Percentiles rank a stretch among this genome's conserved stretches.
Evolutionary conservation across 2,329 filamentous ascomycete species (phyloP).

Genomic region (Teratosphaeria viscida): DNA sequence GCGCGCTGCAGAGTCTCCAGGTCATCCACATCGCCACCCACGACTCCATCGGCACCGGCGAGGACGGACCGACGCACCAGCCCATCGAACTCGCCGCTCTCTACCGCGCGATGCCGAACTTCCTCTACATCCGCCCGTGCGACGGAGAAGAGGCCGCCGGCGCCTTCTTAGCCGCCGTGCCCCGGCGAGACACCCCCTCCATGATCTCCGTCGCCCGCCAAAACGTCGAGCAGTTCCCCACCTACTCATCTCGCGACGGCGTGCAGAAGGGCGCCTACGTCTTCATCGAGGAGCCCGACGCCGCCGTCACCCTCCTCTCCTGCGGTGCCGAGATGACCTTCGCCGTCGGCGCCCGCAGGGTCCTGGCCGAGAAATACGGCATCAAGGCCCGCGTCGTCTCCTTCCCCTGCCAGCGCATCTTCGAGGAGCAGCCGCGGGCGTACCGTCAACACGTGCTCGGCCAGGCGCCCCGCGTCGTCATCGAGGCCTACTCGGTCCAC

Average conservation of each 20-base stretch:
- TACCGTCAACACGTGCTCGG: constrained; percentile 39
- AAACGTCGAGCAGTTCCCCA: constrained; percentile 28
- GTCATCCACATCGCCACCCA: constrained; percentile 52
- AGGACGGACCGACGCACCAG: constrained; percentile 97
- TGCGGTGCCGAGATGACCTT: constrained; percentile 42
- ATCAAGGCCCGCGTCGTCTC: constrained; percentile 38
- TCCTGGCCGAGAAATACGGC: constrained; percentile 22
- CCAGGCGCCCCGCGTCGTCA: constrained; percentile 36
- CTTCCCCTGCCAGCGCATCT: constrained; percentile 42
- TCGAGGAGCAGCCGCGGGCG: constrained; percentile 36
- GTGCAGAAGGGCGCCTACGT: constrained; percentile 35
- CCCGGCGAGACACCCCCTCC: constrained; percentile 28
- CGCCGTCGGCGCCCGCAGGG: constrained; percentile 33
- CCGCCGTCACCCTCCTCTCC: constrained; percentile 39
- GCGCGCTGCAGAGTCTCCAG: constrained; percentile 27
- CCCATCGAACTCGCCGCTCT: constrained; percentile 96
- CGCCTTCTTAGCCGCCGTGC: constrained; percentile 32
- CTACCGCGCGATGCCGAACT: constrained; percentile 72
- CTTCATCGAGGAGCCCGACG: constrained; percentile 27
- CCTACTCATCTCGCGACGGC: constrained; percentile 27
- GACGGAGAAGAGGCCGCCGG: constrained; percentile 31
- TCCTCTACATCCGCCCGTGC: constrained; percentile 28
- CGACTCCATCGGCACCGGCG: constrained; percentile 97
- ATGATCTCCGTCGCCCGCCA: constrained; percentile 38
- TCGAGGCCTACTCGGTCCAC: constrained; percentile 49